Conservation (phyloP, 148 eudicot genomes). For the Oxyria digyna region DNA sequence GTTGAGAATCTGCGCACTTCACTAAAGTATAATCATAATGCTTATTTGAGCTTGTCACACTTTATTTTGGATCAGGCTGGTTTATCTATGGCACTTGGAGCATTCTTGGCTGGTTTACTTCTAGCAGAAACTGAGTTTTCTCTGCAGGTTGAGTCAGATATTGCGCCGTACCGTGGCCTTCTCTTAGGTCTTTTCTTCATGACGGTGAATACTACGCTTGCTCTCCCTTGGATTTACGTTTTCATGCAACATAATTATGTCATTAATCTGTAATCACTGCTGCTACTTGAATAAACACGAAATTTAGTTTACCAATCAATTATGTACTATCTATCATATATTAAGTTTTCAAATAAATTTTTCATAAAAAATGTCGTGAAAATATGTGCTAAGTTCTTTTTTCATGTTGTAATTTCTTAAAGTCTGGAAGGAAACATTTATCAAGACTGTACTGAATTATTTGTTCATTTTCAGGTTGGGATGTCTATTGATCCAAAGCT, state of each 20-base stretch:
- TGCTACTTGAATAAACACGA: not conserved
- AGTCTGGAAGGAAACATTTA: not conserved
- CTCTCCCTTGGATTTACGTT: not conserved
- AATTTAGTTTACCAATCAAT: not conserved
- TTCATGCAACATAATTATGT: not conserved
- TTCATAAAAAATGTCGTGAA: not conserved
- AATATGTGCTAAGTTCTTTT: not conserved
- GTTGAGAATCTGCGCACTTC: not conserved
- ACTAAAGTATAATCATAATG: not conserved
- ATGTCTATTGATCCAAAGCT: constrained; percentile 99
- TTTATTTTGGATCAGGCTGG: constrained; percentile 68
- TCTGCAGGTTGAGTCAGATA: constrained; percentile 96
- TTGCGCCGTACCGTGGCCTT: constrained; percentile 99
- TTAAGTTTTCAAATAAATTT: too few relatives aligned
- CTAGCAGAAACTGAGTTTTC: constrained; percentile 98
- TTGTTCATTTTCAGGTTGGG: constrained; percentile 63
- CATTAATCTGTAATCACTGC: not conserved
- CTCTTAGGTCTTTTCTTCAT: constrained; percentile 94
- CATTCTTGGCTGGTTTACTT: constrained; percentile 98
- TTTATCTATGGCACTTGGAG: constrained; percentile 97
- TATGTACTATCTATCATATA: too few relatives aligned
- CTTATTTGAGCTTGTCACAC: constrained; percentile 1
- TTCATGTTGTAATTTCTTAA: not conserved
- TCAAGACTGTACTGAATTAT: not conserved
- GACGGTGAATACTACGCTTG: constrained; percentile 43